These are phyloP conservation scores for Diplogelasinospora grovesii DNA, from an alignment of 495 filamentous ascomycete genomes.

Conservation along the genomic window DNA sequence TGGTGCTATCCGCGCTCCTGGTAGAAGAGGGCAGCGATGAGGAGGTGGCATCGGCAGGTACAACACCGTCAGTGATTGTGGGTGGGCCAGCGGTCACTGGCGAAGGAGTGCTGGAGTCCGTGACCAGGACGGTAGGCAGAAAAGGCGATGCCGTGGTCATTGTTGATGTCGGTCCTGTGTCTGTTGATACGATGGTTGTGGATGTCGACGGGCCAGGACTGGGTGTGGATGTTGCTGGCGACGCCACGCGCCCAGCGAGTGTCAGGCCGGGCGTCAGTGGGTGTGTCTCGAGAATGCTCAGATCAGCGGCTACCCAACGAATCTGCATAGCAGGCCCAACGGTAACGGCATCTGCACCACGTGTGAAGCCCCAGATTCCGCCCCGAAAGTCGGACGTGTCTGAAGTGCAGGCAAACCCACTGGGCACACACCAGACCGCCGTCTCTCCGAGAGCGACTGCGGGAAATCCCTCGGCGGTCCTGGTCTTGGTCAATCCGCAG, in stretches of 20 bases:
- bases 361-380: conserved; percentile 32
- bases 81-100: not conserved
- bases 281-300: conserved; percentile 28
- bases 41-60: not conserved
- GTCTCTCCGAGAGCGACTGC: conserved; percentile 28
- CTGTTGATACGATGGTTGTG: not conserved
- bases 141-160: not conserved
- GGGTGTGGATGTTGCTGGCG: not conserved
- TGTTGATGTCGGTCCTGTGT: not conserved
- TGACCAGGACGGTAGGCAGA: conserved; percentile 3
- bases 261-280: conserved; percentile 25
- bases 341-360: conserved; percentile 22
- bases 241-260: conserved; percentile 3
- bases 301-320: conserved; percentile 32
- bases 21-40: not conserved
- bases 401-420: conserved; percentile 31
- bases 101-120: not conserved
- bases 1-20: not conserved
- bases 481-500: conserved; percentile 22
- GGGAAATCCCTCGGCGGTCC: conserved; percentile 31
- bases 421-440: conserved; percentile 33
- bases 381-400: conserved; percentile 36
- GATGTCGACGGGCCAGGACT: not conserved
- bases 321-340: conserved; percentile 35
- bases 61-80: not conserved